These are phyloP conservation scores for Beta vulgaris DNA, from an alignment of 148 eudicot species.

Conservation along the genomic window DNA sequence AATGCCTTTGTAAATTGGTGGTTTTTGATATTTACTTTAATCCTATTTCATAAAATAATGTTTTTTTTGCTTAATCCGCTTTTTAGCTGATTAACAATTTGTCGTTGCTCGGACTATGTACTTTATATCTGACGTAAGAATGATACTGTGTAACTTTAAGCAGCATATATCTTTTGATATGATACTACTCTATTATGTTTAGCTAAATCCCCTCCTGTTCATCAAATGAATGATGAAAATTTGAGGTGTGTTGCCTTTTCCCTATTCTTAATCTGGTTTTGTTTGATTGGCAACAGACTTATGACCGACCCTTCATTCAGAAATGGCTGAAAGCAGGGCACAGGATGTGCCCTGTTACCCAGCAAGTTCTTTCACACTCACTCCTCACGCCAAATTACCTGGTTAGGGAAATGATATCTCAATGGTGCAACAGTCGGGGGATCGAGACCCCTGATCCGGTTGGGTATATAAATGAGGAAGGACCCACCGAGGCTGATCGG, in stretches of 20 bases:
- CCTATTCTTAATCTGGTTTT: background rate
- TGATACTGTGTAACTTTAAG: conserved; percentile 1
- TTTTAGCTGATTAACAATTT: background rate
- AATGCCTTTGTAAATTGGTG: conserved; percentile 7
- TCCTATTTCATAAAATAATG: background rate
- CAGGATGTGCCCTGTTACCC: conserved; percentile 73
- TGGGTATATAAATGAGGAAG: conserved; percentile 45
- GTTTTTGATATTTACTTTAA: conserved; percentile 6
- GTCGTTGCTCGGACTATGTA: background rate
- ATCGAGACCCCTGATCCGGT: conserved; percentile 44
- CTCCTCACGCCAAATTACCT: conserved; percentile 68
- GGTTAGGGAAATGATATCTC: conserved; percentile 61
- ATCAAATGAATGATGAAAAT: background rate
- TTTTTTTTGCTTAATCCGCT: background rate
- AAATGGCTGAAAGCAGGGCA: conserved; percentile 88
- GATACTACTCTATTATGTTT: background rate
- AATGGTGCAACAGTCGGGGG: conserved; percentile 67
- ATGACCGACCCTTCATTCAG: conserved; percentile 74
- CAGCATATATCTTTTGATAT: background rate
- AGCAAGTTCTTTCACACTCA: conserved; percentile 86
- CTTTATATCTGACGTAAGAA: conserved; percentile 18
- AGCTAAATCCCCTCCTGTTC: conserved; percentile 1
- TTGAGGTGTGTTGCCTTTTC: background rate
- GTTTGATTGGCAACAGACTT: conserved; percentile 55
- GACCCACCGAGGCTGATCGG: conserved; percentile 51